Percentiles rank a stretch among this genome's conserved stretches.
phyloP scores from a whole-genome alignment of 305 asterid genomes.

The Fraxinus velutina region DNA sequence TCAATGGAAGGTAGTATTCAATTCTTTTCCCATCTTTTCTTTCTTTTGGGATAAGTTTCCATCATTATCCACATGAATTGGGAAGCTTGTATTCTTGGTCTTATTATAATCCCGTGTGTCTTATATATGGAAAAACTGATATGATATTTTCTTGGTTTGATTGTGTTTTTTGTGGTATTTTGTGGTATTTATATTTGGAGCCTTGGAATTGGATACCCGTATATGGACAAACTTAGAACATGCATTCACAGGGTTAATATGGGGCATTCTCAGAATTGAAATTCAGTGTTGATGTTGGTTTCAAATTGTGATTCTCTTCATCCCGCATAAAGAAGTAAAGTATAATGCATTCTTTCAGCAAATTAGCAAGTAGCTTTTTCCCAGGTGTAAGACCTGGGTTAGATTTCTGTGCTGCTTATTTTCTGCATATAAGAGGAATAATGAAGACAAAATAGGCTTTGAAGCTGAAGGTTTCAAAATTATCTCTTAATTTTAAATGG shows the following conservation, averaged over 20 bases:
- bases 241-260: not conserved
- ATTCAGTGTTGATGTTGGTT: not conserved
- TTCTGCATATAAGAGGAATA: not conserved
- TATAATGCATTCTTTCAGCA: not conserved
- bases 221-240: not conserved
- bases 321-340: not conserved
- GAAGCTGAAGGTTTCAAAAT: not conserved
- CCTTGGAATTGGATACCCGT: not conserved
- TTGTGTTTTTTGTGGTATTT: not conserved
- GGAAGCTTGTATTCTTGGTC: not conserved
- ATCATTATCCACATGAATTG: not conserved
- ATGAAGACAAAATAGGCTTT: not conserved
- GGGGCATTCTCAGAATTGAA: not conserved
- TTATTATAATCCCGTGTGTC: not conserved
- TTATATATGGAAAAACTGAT: not conserved
- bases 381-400: not conserved
- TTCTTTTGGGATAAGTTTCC: not conserved
- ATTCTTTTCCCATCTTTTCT: not conserved
- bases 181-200: not conserved
- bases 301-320: not conserved
- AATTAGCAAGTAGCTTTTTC: not conserved
- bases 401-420: not conserved
- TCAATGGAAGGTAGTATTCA: conserved; percentile 85
- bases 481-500: not conserved
- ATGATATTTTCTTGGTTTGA: not conserved